phyloP scores from a whole-genome alignment of 257 asterid species.

The Scutellaria baicalensis region DNA sequence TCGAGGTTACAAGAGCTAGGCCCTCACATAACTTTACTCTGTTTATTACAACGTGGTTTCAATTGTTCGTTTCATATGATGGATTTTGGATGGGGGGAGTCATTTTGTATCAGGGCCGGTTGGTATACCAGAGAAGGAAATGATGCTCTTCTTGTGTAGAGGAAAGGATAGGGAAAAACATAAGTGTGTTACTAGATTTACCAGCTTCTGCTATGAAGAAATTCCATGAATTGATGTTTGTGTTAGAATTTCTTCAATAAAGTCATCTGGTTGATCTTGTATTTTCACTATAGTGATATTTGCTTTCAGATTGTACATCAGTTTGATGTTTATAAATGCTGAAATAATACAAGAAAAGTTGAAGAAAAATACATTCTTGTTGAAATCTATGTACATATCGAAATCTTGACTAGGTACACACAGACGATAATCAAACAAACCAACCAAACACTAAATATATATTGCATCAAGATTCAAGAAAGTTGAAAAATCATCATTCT shows the following conservation, averaged over 20 bases:
- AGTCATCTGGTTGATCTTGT: not conserved
- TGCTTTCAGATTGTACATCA: not conserved
- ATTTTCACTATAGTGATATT: not conserved
- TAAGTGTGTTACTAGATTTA: constrained; percentile 43
- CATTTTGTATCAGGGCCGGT: constrained; percentile 35
- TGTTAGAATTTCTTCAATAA: not conserved
- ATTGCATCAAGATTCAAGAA: constrained; percentile 15
- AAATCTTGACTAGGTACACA: not conserved
- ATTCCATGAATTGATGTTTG: constrained; percentile 30
- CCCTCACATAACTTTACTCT: constrained; percentile 44
- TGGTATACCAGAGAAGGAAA: constrained; percentile 45
- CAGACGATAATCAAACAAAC: not conserved
- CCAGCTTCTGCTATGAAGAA: constrained; percentile 43
- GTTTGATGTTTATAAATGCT: not conserved
- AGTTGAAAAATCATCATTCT: not conserved
- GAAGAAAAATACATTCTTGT: not conserved
- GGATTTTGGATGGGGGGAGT: constrained; percentile 58
- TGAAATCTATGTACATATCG: constrained; percentile 3
- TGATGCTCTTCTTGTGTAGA: constrained; percentile 36
- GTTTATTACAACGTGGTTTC: constrained; percentile 44
- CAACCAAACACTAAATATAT: constrained; percentile 12
- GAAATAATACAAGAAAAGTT: not conserved
- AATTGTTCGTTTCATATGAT: constrained; percentile 38
- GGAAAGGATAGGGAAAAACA: constrained; percentile 32
- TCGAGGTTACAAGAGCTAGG: constrained; percentile 40